Evolutionary conservation across 2,329 filamentous ascomycete genomes (phyloP), one percentile per base, ranked within the genome.

Genomic region (Talaromyces marneffei): DNA sequence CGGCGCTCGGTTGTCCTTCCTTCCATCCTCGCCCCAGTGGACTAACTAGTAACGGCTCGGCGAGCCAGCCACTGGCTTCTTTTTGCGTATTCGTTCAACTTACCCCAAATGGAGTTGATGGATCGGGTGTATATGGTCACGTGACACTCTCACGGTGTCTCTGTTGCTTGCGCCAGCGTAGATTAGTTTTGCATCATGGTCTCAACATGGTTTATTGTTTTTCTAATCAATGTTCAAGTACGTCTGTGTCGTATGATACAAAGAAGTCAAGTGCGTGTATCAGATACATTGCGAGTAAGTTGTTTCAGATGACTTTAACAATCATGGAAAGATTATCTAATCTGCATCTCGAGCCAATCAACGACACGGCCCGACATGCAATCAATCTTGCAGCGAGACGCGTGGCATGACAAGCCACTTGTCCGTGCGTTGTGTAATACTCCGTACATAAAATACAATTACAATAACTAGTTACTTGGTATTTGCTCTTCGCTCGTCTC

Each of bases 381-480:
- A 14, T 14, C 14, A 23, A 35, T 29, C 31, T 39, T 55, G 52
- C 20, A 37, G 20, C 1, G 25, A 9, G 52, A 55, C 52, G 52
- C 52, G 52, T 55, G 52, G 52, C 52, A 37, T 39, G 7, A 10
- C 52, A 55, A 55, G 52, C 52, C 52, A 55, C 52, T 39, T 23
- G 16, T 53, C 52, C 31, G 52, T 37, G 52, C 52, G 16, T 35
- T 48, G 27, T 31, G 23, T 52, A 27, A 14, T 35, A 48, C 14
- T 48, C 10, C 52, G 31, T 54, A 54, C 18, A 10, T n/a, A 25
- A n/a, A n/a, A n/a, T n/a, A n/a, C n/a, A n/a, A n/a, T n/a, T n/a
- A n/a, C n/a, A n/a, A n/a, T n/a, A n/a, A n/a, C n/a, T n/a, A n/a
- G n/a, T n/a, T n/a, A n/a, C n/a, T n/a, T n/a, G n/a, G n/a, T n/a